Evolutionary conservation across 441 rosid species (phyloP), one percentile per base, ranked within the genome.

Genomic region (Gossypium gossypioides): DNA sequence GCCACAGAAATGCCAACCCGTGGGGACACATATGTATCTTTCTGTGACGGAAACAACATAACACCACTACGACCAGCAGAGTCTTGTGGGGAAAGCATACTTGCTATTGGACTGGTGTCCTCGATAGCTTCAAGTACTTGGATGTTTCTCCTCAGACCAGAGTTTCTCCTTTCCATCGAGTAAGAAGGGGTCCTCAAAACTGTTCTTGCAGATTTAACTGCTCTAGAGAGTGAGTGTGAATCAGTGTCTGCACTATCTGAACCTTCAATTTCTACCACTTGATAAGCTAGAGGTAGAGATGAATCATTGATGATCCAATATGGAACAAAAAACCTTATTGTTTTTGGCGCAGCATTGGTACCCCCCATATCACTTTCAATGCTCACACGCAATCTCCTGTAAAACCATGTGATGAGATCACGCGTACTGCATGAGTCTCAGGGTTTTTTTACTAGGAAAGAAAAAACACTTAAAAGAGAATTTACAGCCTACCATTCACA

Each of bases 21-120:
- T 60, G 90, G 85, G 40, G 93, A 88, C 27, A 84, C 86, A 81
- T 84, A 88, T 64, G 93, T 79, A 78, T 93, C 99, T 77, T 91
- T 95, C 72, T 92, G 98, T 52, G 96, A 90, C 46, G 90, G 81
- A 79, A 91, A 91, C 75, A 83, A 71, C 65, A 74, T 74, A 71
- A 86, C 80, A 15, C 97, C 97, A 80, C 90, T 84, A 61, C 90
- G 90, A 76, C 93, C 85, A 25, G 89, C 90, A 79, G 88, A 84
- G 58, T 93, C 99, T 75, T 91, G 97, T 32, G 93, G 98, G 77
- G 99, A 96, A 85, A 96, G 88, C 99, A 96, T 96, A 83, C 93
- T 90, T 72, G 99, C 96, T 69, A 84, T 76, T 6, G 97, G 96
- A 80, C 91, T 91, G 69, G 90, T 90, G 79, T 96, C 98, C 83